Evolutionary conservation across 768 basidiomycete species (phyloP), one percentile per base, ranked within the genome.

Genomic region (Tubosaeta sp.): DNA sequence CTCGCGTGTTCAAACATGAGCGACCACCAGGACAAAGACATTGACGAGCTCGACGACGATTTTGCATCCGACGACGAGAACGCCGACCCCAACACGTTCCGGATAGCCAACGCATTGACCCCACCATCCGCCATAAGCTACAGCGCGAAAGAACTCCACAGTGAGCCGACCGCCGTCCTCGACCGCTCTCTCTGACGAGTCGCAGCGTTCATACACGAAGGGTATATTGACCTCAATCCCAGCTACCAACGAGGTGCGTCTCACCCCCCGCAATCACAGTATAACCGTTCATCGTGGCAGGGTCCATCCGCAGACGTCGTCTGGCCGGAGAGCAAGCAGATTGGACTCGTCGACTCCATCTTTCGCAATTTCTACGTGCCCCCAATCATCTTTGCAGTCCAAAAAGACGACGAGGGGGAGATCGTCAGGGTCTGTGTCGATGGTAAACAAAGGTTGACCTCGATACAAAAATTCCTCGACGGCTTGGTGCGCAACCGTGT

Each of bases 291-390:
- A 50, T 46, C 45, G 2, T 49, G 22, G 48, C 35, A 43, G 27
- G 22, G 13, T 19, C 46, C 26, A 19, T 46, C 8, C 46, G 16
- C 41, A 91, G 89, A 86, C 51, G 74, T 91, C 17, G 89, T 91
- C 3, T 91, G 90, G 89, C 75, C 85, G 0, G 77, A 79, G 48
- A 64, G 65, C 42, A 90, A 90, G 59, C 86, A 90, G 59, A 74
- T 74, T 55, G 72, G 70, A 41, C 69, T 82, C 43, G 68, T 82
- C 8, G 76, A 80, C 57, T 81, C 78, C 0, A 70, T 79, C 16
- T 78, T 75, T 42, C 71, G 75, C 50, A 79, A 88, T 72, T 74
- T 69, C 71, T 78, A 79, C 56, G 70, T 80, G 6, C 78, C 79
- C 0, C 79, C 76, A 0, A 65, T 81, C 39, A 74, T 82, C 39